Conservation (phyloP, 306 rosid species). For the Cicer pinnatifidum region DNA sequence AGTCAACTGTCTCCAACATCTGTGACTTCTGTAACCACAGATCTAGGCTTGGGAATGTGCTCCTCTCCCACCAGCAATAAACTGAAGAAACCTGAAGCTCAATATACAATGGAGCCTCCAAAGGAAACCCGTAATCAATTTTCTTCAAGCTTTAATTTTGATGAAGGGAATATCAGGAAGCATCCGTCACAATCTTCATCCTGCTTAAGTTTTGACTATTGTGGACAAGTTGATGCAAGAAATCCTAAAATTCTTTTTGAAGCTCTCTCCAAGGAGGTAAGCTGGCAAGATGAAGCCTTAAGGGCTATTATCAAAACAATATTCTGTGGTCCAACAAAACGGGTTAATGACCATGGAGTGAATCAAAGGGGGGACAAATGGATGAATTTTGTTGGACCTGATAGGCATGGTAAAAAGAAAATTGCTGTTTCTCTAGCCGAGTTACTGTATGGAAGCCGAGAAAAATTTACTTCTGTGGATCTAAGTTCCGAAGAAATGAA, state of each 20-base stretch:
- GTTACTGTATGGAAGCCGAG: slow-evolving; percentile 66
- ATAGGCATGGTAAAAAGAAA: slow-evolving; percentile 72
- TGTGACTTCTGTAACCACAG: slow-evolving; percentile 80
- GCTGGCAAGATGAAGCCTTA: slow-evolving; percentile 82
- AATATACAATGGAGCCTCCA: slow-evolving; percentile 50
- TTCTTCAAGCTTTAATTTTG: slow-evolving; percentile 55
- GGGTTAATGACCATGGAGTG: slow-evolving; percentile 48
- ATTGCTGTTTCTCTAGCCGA: slow-evolving; percentile 73
- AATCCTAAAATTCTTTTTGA: slow-evolving; percentile 65
- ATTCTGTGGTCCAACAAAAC: slow-evolving; percentile 51
- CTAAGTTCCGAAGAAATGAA: slow-evolving; percentile 59
- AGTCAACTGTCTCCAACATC: slow-evolving; percentile 78
- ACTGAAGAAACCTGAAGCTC: slow-evolving; percentile 49
- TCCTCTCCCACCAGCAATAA: slow-evolving; percentile 55
- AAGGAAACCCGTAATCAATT: slow-evolving; percentile 51
- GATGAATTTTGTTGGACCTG: slow-evolving; percentile 87
- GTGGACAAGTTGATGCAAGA: slow-evolving; percentile 56
- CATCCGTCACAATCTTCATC: slow-evolving; percentile 58
- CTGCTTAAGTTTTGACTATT: slow-evolving; percentile 61
- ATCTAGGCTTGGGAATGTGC: slow-evolving; percentile 77
- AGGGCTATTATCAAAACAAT: slow-evolving; percentile 60
- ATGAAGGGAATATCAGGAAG: slow-evolving; percentile 53
- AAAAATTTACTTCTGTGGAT: slow-evolving; percentile 63
- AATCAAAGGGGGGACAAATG: slow-evolving; percentile 63
- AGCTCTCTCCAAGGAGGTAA: slow-evolving; percentile 66